Evolutionary conservation across 2,329 filamentous ascomycete species (phyloP).

Genomic region (Lasiodiplodia sp.): DNA sequence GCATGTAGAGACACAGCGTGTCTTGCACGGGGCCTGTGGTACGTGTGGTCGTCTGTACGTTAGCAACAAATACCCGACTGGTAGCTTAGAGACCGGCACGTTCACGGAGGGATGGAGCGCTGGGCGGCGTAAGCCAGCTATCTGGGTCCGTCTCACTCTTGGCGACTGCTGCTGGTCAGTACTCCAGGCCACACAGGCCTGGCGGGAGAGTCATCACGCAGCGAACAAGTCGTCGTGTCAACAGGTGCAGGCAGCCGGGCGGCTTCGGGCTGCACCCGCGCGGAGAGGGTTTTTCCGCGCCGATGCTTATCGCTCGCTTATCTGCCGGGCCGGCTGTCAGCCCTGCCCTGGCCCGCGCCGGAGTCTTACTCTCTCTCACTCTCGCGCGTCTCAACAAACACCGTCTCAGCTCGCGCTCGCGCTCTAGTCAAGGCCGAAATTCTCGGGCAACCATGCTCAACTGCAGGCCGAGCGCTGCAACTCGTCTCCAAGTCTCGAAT

Average conservation of each 20-base stretch:
- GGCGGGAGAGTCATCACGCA: background rate
- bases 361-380: no score
- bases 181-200: background rate
- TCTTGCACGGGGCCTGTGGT: background rate
- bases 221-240: background rate
- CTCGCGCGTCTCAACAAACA: background rate
- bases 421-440: slow-evolving; percentile 17
- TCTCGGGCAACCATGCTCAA: slow-evolving; percentile 4
- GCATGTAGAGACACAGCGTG: background rate
- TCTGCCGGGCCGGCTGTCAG: background rate
- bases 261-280: background rate
- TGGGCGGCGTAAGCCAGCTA: background rate
- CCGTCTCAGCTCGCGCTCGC: slow-evolving; percentile 21
- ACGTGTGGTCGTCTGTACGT: background rate
- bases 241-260: no score
- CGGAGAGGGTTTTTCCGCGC: slow-evolving; percentile 5
- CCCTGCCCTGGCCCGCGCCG: background rate
- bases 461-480: slow-evolving; percentile 2
- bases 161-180: background rate
- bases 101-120: background rate
- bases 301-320: slow-evolving; percentile 13
- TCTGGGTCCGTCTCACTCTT: background rate
- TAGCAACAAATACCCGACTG: background rate
- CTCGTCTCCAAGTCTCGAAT: background rate
- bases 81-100: background rate